Conservation (phyloP, 805 yeast genomes). For the Teunomyces cretensis region DNA sequence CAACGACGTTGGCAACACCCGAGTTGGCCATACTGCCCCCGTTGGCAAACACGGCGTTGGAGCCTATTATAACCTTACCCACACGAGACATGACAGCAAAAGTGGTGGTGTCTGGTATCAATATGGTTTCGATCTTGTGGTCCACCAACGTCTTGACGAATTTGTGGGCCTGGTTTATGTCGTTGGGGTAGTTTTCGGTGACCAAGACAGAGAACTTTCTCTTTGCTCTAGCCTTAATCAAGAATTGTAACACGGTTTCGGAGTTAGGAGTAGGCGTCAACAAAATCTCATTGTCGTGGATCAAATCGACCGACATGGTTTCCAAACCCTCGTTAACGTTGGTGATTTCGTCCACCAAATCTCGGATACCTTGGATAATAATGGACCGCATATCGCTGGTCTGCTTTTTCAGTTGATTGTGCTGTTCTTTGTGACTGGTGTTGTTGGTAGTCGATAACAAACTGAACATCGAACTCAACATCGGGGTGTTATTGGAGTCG, state of each 20-base stretch:
- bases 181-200: conserved; percentile 91
- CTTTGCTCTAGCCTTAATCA: conserved; percentile 82
- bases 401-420: conserved; percentile 39
- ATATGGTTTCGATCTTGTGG: conserved; percentile 84
- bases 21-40: conserved; percentile 91
- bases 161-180: conserved; percentile 68
- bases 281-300: conserved; percentile 85
- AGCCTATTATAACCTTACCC: conserved; percentile 92
- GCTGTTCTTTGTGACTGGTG: conserved; percentile 20
- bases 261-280: conserved; percentile 95
- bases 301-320: conserved; percentile 85
- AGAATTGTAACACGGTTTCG: conserved; percentile 80
- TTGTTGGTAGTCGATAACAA: conserved; percentile 55
- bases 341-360: conserved; percentile 85
- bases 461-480: conserved; percentile 84
- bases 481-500: conserved; percentile 41
- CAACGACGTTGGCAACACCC: conserved; percentile 91
- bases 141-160: conserved; percentile 79
- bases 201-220: conserved; percentile 90
- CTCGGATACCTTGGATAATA: conserved; percentile 89
- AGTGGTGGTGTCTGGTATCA: conserved; percentile 89
- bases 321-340: conserved; percentile 90
- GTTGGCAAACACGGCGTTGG: conserved; percentile 89
- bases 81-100: conserved; percentile 97
- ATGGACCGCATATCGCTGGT: conserved; percentile 74